These are phyloP conservation scores for Thermothielavioides terrestris DNA, from an alignment of 495 filamentous ascomycete genomes.

Conservation along the genomic window DNA sequence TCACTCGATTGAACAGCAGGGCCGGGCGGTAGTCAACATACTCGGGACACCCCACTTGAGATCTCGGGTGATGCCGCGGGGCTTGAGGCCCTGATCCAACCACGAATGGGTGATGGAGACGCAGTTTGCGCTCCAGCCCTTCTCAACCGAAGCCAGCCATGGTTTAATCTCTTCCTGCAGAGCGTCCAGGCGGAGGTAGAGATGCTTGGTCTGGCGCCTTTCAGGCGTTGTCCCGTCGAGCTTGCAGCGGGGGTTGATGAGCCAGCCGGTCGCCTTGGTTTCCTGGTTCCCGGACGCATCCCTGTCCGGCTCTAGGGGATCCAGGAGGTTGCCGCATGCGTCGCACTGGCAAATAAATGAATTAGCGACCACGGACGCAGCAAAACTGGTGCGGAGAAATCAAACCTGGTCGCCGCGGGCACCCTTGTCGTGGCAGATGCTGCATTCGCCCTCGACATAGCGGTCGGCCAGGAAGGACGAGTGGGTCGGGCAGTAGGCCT, in stretches of 20 bases:
- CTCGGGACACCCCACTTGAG: constrained; percentile 71
- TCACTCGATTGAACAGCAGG: no score
- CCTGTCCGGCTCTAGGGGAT: constrained; percentile 52
- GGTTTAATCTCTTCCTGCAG: constrained; percentile 62
- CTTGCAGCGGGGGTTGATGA: constrained; percentile 62
- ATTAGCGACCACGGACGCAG: not conserved
- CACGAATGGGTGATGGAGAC: constrained; percentile 63
- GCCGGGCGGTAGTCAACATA: no score
- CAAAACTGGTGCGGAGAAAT: not conserved
- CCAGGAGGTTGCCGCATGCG: constrained; percentile 68
- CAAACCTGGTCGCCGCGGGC: constrained; percentile 52
- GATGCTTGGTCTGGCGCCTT: constrained; percentile 50
- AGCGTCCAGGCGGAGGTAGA: constrained; percentile 73
- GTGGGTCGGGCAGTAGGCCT: constrained; percentile 83
- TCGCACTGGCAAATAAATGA: constrained; percentile 56
- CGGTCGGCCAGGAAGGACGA: constrained; percentile 83
- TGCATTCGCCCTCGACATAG: constrained; percentile 85
- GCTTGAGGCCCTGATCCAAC: constrained; percentile 73
- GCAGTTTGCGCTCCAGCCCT: constrained; percentile 70
- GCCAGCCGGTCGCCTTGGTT: constrained; percentile 21
- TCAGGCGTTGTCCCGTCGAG: constrained; percentile 73
- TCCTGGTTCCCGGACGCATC: constrained; percentile 16
- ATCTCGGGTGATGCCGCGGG: constrained; percentile 85
- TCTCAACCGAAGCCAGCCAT: constrained; percentile 51
- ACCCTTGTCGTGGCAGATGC: constrained; percentile 62